Evolutionary conservation across 1,284 basidiomycete species (phyloP).

Genomic region (Ganoderma lucidum): DNA sequence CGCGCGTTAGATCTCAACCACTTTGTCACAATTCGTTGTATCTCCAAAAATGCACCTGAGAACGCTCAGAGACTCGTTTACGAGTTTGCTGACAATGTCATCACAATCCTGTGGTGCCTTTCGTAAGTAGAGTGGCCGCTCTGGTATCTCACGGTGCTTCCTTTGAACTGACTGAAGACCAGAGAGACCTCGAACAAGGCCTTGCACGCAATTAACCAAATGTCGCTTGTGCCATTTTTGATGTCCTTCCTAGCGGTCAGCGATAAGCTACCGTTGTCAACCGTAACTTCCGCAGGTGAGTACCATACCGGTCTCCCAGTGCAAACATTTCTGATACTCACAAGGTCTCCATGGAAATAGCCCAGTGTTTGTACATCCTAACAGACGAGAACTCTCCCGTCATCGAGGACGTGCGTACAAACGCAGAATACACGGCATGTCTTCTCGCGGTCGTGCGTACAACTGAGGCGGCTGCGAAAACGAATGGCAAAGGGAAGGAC

Average conservation of each 20-base stretch:
- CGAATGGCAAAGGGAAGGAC: conserved; percentile 56
- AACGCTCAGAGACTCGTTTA: conserved; percentile 81
- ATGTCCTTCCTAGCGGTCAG: conserved; percentile 83
- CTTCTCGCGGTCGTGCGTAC: conserved; percentile 72
- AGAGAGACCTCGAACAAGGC: conserved; percentile 94
- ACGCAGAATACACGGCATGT: conserved; percentile 72
- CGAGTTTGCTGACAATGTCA: conserved; percentile 89
- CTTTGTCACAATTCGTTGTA: conserved; percentile 74
- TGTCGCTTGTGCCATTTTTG: conserved; percentile 79
- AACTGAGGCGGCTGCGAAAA: conserved; percentile 41
- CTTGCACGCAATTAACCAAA: conserved; percentile 84
- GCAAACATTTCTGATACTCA: conserved; percentile 18
- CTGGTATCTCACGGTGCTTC: conserved; percentile 22
- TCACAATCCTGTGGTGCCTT: conserved; percentile 92
- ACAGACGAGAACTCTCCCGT: conserved; percentile 87
- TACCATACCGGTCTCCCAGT: conserved; percentile 4
- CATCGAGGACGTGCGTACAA: conserved; percentile 65
- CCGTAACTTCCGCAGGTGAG: conserved; percentile 82
- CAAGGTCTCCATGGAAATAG: conserved; percentile 49
- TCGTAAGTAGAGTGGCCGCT: conserved; percentile 65
- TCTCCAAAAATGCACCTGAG: conserved; percentile 64
- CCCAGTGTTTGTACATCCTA: conserved; percentile 90
- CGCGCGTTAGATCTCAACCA: conserved; percentile 71
- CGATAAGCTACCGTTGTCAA: conserved; percentile 69
- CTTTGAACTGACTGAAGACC: conserved; percentile 45